A percentile compares a stretch with the other conserved stretches of the same genome.
phyloP scores from a whole-genome alignment of 148 eudicot species.

The Beta vulgaris region DNA sequence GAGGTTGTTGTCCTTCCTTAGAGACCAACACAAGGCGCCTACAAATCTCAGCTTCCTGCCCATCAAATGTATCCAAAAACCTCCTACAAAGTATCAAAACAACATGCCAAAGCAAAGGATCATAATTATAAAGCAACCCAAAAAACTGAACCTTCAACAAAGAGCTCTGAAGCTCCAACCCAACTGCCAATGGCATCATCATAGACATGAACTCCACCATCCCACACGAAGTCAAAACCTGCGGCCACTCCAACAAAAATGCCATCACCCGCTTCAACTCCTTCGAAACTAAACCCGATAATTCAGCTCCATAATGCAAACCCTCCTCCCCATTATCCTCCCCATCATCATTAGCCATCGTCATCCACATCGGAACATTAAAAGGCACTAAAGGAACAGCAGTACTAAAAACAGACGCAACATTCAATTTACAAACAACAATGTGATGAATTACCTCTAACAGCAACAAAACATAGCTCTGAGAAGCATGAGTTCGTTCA shows the following conservation, averaged over 20 bases:
- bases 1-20: constrained; percentile 54
- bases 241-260: constrained; percentile 79
- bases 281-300: constrained; percentile 42
- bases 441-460: constrained; percentile 47
- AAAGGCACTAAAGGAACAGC: constrained; percentile 70
- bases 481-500: constrained; percentile 77
- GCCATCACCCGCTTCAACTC: constrained; percentile 76
- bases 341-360: constrained; percentile 10
- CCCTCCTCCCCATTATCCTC: constrained; percentile 11
- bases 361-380: constrained; percentile 51
- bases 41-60: constrained; percentile 63
- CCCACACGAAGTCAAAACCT: constrained; percentile 64
- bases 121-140: constrained; percentile 65
- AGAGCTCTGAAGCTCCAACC: constrained; percentile 72
- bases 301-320: constrained; percentile 34
- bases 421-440: constrained; percentile 43
- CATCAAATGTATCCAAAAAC: constrained; percentile 57
- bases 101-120: constrained; percentile 80
- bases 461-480: constrained; percentile 59
- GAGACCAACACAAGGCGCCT: constrained; percentile 56
- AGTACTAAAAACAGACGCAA: constrained; percentile 43
- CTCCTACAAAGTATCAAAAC: constrained; percentile 52
- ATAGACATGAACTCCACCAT: constrained; percentile 63
- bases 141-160: constrained; percentile 88
- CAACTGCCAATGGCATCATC: constrained; percentile 60